Percentiles rank a stretch among this genome's conserved stretches.
Conservation (phyloP, 2,329 filamentous ascomycete genomes). For the Cordyceps fumosorosea region DNA sequence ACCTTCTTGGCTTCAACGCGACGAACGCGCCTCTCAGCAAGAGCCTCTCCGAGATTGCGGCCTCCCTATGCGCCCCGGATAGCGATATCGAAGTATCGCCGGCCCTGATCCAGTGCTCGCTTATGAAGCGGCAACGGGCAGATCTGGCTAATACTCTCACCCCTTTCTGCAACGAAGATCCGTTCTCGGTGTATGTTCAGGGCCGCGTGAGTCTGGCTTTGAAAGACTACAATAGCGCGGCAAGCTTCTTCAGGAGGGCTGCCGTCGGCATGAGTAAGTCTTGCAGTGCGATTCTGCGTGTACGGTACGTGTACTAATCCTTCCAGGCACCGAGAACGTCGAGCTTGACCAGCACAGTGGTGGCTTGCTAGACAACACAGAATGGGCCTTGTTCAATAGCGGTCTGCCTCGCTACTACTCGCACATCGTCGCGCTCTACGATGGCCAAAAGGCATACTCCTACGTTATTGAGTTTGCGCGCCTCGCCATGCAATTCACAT, state of each 20-base stretch:
- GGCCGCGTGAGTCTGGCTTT: constrained; percentile 70
- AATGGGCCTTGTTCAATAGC: constrained; percentile 61
- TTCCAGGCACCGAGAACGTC: constrained; percentile 39
- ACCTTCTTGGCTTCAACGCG: constrained; percentile 56
- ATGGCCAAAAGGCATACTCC: constrained; percentile 67
- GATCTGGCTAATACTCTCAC: constrained; percentile 53
- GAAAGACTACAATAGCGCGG: constrained; percentile 66
- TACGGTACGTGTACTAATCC: constrained; percentile 21
- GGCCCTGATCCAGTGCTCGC: constrained; percentile 54
- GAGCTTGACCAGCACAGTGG: constrained; percentile 48
- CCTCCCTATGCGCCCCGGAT: constrained; percentile 57
- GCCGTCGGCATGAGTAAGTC: constrained; percentile 73
- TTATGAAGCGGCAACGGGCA: constrained; percentile 52
- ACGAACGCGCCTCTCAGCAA: constrained; percentile 46
- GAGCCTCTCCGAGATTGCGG: constrained; percentile 59
- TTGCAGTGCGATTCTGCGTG: not conserved
- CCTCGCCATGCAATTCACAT: constrained; percentile 61
- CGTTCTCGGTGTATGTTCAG: constrained; percentile 74
- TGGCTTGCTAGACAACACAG: constrained; percentile 67
- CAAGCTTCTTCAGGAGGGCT: constrained; percentile 72
- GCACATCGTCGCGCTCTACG: constrained; percentile 78
- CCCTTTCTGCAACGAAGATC: constrained; percentile 49
- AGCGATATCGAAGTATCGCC: constrained; percentile 60
- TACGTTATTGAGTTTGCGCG: constrained; percentile 80
- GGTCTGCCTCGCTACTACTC: constrained; percentile 80